Conservation (phyloP, 805 yeast genomes). For the Teunomyces kruisii region DNA sequence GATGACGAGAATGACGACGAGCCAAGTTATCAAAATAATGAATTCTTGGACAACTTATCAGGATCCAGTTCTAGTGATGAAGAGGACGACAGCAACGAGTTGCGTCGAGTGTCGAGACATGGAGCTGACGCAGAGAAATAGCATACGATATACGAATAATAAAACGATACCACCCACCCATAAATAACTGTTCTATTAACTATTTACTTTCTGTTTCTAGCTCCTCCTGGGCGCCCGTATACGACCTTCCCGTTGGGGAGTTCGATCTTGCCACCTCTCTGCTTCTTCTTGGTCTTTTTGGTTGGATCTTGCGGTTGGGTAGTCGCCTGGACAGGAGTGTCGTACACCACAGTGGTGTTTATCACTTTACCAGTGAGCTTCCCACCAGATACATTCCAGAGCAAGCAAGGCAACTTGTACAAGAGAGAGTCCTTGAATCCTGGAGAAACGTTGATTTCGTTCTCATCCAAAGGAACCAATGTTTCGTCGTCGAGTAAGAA, state of each 20-base stretch:
- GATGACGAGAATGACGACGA: slow-evolving; percentile 25
- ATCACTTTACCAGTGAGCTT: slow-evolving; percentile 20
- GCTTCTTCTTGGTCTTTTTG: slow-evolving; percentile 30
- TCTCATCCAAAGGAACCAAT: slow-evolving; percentile 43
- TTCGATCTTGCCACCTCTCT: slow-evolving; percentile 45
- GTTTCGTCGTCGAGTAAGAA: slow-evolving; percentile 42
- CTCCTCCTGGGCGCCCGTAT: slow-evolving; percentile 25
- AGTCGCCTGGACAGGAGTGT: slow-evolving; percentile 25
- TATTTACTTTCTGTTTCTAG: slow-evolving; percentile 7
- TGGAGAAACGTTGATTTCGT: slow-evolving; percentile 48
- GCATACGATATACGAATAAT: slow-evolving; percentile 1
- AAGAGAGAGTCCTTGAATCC: slow-evolving; percentile 49
- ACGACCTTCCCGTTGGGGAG: slow-evolving; percentile 65
- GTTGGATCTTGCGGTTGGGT: slow-evolving; percentile 14
- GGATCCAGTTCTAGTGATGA: slow-evolving; percentile 47
- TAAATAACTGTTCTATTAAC: background rate
- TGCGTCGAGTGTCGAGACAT: slow-evolving; percentile 35
- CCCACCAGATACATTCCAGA: slow-evolving; percentile 50
- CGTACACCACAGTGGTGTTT: slow-evolving; percentile 18
- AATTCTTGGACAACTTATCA: slow-evolving; percentile 38
- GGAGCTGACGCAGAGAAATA: slow-evolving; percentile 1
- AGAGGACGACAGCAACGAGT: slow-evolving; percentile 32
- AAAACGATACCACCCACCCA: background rate
- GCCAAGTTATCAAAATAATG: slow-evolving; percentile 26
- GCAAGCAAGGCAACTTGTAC: slow-evolving; percentile 37